Percentiles rank a stretch among this genome's conserved stretches.
These are phyloP conservation scores for Lachnellula subtilissima DNA, from an alignment of 2,329 filamentous ascomycete genomes.

Conservation along the genomic window DNA sequence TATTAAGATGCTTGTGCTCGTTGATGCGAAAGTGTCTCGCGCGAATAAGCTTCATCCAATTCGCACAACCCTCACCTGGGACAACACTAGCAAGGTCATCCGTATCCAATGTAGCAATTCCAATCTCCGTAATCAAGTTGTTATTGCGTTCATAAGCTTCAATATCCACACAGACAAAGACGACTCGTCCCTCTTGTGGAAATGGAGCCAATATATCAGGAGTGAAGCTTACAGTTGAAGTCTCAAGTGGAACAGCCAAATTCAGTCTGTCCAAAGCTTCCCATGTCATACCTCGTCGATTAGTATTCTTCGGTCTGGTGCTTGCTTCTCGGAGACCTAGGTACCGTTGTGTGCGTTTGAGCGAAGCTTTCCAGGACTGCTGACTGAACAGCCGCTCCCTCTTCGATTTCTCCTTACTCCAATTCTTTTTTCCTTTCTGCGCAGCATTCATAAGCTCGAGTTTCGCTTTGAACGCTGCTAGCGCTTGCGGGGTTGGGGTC, in stretches of 20 bases:
- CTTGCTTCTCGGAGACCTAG: constrained; percentile 57
- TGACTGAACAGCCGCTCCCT: constrained; percentile 46
- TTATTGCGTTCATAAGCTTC: constrained; percentile 72
- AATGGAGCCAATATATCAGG: constrained; percentile 42
- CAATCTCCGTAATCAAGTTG: constrained; percentile 74
- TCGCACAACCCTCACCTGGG: constrained; percentile 56
- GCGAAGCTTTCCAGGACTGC: constrained; percentile 47
- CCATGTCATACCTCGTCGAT: constrained; percentile 26
- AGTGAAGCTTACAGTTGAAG: constrained; percentile 35
- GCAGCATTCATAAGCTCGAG: constrained; percentile 48
- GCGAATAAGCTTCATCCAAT: constrained; percentile 65
- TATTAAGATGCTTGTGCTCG: constrained; percentile 63
- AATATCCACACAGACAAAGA: constrained; percentile 77
- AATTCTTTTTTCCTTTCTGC: constrained; percentile 40
- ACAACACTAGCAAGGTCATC: constrained; percentile 44
- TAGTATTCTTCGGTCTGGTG: neutral
- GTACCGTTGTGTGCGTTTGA: constrained; percentile 63
- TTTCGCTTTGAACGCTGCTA: constrained; percentile 48
- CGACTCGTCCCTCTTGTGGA: constrained; percentile 47
- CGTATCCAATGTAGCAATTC: constrained; percentile 77
- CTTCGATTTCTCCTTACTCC: constrained; percentile 45
- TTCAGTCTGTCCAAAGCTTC: constrained; percentile 19
- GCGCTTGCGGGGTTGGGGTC: constrained; percentile 33
- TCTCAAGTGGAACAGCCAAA: constrained; percentile 24
- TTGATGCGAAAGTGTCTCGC: constrained; percentile 71